Percentiles rank a stretch among this genome's conserved stretches.
phyloP scores from a whole-genome alignment of 306 rosid genomes.

The Lathyrus tuberosus region DNA sequence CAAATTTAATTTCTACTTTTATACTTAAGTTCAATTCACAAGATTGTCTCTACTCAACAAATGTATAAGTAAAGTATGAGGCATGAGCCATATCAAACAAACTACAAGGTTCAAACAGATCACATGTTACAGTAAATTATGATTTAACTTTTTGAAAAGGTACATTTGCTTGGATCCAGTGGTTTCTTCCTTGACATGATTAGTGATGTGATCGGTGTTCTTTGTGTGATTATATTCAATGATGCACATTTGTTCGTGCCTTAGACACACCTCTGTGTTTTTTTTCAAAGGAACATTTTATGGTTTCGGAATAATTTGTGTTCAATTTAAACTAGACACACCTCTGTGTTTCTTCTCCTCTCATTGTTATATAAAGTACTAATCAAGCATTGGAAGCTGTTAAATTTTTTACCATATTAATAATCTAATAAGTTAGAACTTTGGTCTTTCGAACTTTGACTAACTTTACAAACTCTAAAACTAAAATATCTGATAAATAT shows the following conservation, averaged over 20 bases:
- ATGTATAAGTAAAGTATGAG: too few relatives aligned
- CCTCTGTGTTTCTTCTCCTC: not conserved
- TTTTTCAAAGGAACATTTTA: too few relatives aligned
- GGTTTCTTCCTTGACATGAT: slow-evolving; percentile 43
- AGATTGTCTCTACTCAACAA: too few relatives aligned
- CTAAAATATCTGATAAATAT: too few relatives aligned
- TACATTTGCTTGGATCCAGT: slow-evolving; percentile 49
- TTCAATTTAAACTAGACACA: slow-evolving; percentile 40
- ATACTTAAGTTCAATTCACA: too few relatives aligned
- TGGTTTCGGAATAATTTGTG: not conserved
- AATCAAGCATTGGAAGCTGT: not conserved
- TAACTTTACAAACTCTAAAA: not conserved
- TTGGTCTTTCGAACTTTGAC: not conserved
- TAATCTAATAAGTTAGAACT: not conserved
- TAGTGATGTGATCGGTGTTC: slow-evolving; percentile 27
- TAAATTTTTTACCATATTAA: slow-evolving; percentile 7
- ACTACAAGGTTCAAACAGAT: slow-evolving; percentile 16
- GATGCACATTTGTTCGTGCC: not conserved
- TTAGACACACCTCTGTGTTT: not conserved
- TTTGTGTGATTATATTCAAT: slow-evolving; percentile 18
- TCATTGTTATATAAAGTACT: not conserved
- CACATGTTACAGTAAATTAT: slow-evolving; percentile 39
- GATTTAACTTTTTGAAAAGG: slow-evolving; percentile 34
- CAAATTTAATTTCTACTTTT: too few relatives aligned
- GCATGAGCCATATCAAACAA: too few relatives aligned